phyloP scores from a whole-genome alignment of 2,329 filamentous ascomycete species.

The Curvularia sp. region DNA sequence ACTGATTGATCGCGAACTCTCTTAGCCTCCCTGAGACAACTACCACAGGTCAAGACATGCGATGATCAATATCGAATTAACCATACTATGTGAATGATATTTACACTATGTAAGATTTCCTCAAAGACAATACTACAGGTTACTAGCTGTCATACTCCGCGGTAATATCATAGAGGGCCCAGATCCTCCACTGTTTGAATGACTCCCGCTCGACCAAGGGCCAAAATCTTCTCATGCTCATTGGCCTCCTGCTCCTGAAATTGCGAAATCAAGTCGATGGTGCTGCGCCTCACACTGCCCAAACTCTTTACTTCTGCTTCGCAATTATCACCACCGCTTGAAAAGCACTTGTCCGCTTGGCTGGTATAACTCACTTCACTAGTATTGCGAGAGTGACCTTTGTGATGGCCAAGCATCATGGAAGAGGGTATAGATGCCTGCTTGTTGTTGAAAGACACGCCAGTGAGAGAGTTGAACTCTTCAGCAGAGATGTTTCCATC shows the following conservation, averaged over 20 bases:
- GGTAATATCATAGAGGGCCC: slow-evolving; percentile 8
- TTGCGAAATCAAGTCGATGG: slow-evolving; percentile 50
- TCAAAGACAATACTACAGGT: slow-evolving; percentile 1
- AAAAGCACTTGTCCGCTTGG: slow-evolving; percentile 26
- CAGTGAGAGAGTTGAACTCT: slow-evolving; percentile 25
- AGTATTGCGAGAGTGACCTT: slow-evolving; percentile 29
- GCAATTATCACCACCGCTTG: slow-evolving; percentile 21
- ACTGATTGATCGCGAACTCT: too few relatives aligned
- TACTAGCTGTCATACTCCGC: background rate
- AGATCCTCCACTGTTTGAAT: slow-evolving; percentile 3
- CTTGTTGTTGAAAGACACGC: slow-evolving; percentile 31
- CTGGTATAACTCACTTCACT: slow-evolving; percentile 34
- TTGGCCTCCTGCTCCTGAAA: slow-evolving; percentile 47
- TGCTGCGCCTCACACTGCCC: slow-evolving; percentile 50
- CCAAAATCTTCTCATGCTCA: slow-evolving; percentile 43
- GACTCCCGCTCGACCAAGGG: slow-evolving; percentile 28
- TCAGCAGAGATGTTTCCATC: slow-evolving; percentile 22
- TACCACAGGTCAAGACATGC: fast-evolving
- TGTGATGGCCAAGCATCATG: slow-evolving; percentile 20
- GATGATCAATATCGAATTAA: background rate
- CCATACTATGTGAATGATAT: background rate
- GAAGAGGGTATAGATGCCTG: slow-evolving; percentile 23
- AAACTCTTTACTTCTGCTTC: slow-evolving; percentile 36
- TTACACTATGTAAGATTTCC: background rate
- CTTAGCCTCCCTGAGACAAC: background rate